Conservation (phyloP, 1,284 basidiomycete species). For the Mycena citricolor region DNA sequence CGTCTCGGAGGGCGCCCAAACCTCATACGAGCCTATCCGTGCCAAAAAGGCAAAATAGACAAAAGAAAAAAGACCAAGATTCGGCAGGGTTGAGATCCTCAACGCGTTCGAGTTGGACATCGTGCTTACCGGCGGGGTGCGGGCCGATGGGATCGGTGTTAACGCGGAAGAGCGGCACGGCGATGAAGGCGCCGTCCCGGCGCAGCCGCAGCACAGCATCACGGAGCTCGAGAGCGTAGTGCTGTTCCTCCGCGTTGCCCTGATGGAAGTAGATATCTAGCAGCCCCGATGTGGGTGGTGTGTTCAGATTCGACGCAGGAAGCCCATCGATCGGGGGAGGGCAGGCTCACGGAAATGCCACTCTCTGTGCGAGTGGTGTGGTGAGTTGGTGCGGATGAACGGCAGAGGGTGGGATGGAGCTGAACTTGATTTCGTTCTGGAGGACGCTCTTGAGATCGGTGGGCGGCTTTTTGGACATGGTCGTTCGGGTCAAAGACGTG, state of each 20-base stretch:
- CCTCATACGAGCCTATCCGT: slow-evolving; percentile 67
- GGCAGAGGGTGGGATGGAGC: slow-evolving; percentile 7
- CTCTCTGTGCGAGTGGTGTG: slow-evolving; percentile 45
- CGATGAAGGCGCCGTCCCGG: slow-evolving; percentile 72
- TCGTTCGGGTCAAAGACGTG: slow-evolving; percentile 1
- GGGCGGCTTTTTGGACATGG: slow-evolving; percentile 32
- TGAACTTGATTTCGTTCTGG: slow-evolving; percentile 65
- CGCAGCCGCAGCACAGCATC: slow-evolving; percentile 69
- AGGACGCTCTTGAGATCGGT: slow-evolving; percentile 62
- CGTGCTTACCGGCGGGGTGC: slow-evolving; percentile 71
- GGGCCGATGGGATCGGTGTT: slow-evolving; percentile 69
- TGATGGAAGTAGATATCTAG: slow-evolving; percentile 78
- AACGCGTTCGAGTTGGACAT: too few relatives aligned
- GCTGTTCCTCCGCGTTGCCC: slow-evolving; percentile 58
- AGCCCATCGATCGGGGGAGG: slow-evolving; percentile 2
- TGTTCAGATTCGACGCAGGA: slow-evolving; percentile 25
- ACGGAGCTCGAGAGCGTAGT: slow-evolving; percentile 63
- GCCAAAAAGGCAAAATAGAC: background rate
- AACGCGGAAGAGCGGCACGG: slow-evolving; percentile 70
- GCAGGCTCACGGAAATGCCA: slow-evolving; percentile 71
- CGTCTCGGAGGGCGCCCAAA: slow-evolving; percentile 73
- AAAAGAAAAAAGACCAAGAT: background rate
- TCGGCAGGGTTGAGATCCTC: too few relatives aligned
- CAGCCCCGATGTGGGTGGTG: slow-evolving; percentile 2
- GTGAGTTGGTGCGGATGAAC: slow-evolving; percentile 1